Conservation (phyloP, 495 filamentous ascomycete genomes). For the Penicillium mononematosum region DNA sequence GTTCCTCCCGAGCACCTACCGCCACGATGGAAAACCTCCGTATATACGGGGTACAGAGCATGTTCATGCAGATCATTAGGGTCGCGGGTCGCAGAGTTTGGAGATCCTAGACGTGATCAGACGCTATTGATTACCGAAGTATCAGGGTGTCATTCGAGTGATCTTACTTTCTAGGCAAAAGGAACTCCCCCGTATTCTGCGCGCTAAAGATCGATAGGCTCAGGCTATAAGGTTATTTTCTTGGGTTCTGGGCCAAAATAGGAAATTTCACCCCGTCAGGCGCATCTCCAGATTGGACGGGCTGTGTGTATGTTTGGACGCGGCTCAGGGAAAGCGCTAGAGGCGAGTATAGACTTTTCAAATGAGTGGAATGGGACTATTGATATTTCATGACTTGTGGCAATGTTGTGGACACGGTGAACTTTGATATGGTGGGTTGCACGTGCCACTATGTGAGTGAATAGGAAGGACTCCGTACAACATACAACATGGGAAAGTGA, state of each 20-base stretch:
- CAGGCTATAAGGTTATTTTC: background rate
- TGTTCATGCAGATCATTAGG: background rate
- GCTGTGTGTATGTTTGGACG: background rate
- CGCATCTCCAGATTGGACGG: background rate
- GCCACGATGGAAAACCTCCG: conserved; percentile 4
- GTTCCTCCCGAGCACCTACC: background rate
- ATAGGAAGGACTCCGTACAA: too few relatives aligned
- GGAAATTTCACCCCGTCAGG: background rate
- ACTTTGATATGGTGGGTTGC: background rate
- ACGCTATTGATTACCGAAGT: background rate
- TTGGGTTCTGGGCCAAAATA: background rate
- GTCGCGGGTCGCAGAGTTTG: background rate
- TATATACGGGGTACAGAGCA: background rate
- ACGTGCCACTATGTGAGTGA: too few relatives aligned
- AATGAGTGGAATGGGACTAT: background rate
- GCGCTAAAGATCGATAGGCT: background rate
- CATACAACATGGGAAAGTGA: too few relatives aligned
- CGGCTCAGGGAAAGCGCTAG: background rate
- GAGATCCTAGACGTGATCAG: background rate
- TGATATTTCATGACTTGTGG: background rate
- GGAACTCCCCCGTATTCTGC: too few relatives aligned
- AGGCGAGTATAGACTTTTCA: background rate
- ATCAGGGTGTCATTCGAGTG: conserved; percentile 1
- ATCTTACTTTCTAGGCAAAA: background rate
- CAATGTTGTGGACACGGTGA: background rate